Evolutionary conservation across 2,329 filamentous ascomycete species (phyloP), one percentile per base, ranked within the genome.

Genomic region (Bipolaris cookei): DNA sequence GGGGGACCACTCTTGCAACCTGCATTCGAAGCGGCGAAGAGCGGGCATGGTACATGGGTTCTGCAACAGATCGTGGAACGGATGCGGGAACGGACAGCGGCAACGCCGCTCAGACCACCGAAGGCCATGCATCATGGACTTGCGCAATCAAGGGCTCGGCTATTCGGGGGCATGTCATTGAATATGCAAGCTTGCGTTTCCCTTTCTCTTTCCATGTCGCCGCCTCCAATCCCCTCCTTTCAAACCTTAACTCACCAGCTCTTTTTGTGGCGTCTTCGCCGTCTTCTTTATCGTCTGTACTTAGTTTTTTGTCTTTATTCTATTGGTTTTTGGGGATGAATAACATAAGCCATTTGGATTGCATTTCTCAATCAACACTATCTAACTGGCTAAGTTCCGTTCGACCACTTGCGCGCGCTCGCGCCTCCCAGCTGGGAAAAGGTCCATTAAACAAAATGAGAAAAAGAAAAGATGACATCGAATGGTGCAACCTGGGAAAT

Each of bases 41-140:
- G 35, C 32, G 55, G 37, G 50, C 61, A 62, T 60, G 62, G 62
- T 64, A 62, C 59, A 58, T 58, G 62, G 62, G 49, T 58, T 53
- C 49, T 62, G 56, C 51, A 38, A 60, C 56, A 53, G 59, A 62
- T 62, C 44, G 61, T 60, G 59, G 55, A 53, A 59, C 51, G 57
- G 54, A 49, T 56, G 48, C 54, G 54, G 54, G 54, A 56, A 35
- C 53, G 53, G 38, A 55, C 53, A 39, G 52, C 28, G 41, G 25
- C 39, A 42, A 23, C 11, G 47, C 53, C 50, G 52, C 56, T 46
- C 54, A 46, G 48, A 43, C 49, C 54, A 46, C 16, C 10, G 14
- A 7, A 18, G 7, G 6, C 41, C 47, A 56, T 52, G 54, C 41
- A 56, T 51, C 39, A 34, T 34, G 4, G 28, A 46, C 18, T 46